phyloP scores from a whole-genome alignment of 1,139 yeast genomes.

The Blastobotrys ciferrii region DNA sequence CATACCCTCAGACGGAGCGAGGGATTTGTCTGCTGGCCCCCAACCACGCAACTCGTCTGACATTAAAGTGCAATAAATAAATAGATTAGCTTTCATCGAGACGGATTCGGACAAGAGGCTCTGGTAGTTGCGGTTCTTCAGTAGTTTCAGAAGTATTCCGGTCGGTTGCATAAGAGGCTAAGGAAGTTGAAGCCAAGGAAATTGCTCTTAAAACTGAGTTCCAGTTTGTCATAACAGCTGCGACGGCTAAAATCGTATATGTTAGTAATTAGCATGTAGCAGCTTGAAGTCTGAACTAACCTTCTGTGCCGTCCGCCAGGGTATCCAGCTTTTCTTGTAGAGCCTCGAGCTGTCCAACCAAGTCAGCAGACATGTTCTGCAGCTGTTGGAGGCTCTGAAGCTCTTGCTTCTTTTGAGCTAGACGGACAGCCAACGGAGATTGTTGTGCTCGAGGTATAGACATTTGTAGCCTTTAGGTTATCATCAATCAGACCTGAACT shows the following conservation, averaged over 20 bases:
- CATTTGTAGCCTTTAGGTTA: too few species aligned
- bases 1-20: too few species aligned
- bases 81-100: slow-evolving; percentile 39
- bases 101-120: slow-evolving; percentile 66
- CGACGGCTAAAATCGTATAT: slow-evolving; percentile 34
- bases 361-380: slow-evolving; percentile 46
- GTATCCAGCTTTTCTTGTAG: slow-evolving; percentile 50
- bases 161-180: slow-evolving; percentile 48
- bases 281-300: too few species aligned
- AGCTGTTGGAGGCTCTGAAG: slow-evolving; percentile 52
- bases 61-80: not conserved
- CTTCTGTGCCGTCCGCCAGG: slow-evolving; percentile 57
- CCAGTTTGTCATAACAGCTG: slow-evolving; percentile 57
- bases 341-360: slow-evolving; percentile 49
- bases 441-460: slow-evolving; percentile 4
- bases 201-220: slow-evolving; percentile 63
- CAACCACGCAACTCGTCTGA: too few species aligned
- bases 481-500: too few species aligned
- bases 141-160: too few species aligned
- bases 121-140: slow-evolving; percentile 51
- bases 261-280: slow-evolving; percentile 13
- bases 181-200: slow-evolving; percentile 57
- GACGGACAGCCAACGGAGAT: slow-evolving; percentile 27
- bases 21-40: too few species aligned
- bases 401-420: slow-evolving; percentile 49